Evolutionary conservation across 306 rosid species (phyloP).

Genomic region (Ziziphus jujuba): DNA sequence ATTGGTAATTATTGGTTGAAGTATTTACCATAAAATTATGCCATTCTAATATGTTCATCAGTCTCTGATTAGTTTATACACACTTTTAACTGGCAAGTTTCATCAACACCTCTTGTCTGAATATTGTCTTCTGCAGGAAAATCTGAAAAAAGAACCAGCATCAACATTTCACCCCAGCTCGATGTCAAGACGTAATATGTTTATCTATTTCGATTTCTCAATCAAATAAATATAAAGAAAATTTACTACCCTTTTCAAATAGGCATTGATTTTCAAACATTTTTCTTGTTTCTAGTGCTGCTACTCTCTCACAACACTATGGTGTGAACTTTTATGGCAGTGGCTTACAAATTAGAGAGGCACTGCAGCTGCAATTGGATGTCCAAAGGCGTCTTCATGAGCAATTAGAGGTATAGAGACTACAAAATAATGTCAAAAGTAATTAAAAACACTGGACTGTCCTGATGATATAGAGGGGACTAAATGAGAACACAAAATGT

Average conservation of each 20-base stretch:
- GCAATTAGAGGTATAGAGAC: slow-evolving; percentile 69
- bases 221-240: neutral
- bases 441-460: no score
- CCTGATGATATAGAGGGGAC: neutral
- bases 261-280: neutral
- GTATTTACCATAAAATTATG: no score
- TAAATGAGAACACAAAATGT: neutral
- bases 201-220: neutral
- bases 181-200: slow-evolving; percentile 60
- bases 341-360: slow-evolving; percentile 79
- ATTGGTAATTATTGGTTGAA: neutral
- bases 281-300: neutral
- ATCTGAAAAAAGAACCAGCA: slow-evolving; percentile 48
- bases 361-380: slow-evolving; percentile 85
- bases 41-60: no score
- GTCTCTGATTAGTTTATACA: no score
- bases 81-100: neutral
- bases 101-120: slow-evolving; percentile 10
- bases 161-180: slow-evolving; percentile 43
- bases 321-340: slow-evolving; percentile 35
- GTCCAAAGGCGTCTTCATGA: slow-evolving; percentile 91
- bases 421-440: no score
- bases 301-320: slow-evolving; percentile 2
- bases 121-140: slow-evolving; percentile 55
- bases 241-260: slow-evolving; percentile 1